phyloP scores from a whole-genome alignment of 1,284 basidiomycete genomes.

The Trichosporon ovoides region DNA sequence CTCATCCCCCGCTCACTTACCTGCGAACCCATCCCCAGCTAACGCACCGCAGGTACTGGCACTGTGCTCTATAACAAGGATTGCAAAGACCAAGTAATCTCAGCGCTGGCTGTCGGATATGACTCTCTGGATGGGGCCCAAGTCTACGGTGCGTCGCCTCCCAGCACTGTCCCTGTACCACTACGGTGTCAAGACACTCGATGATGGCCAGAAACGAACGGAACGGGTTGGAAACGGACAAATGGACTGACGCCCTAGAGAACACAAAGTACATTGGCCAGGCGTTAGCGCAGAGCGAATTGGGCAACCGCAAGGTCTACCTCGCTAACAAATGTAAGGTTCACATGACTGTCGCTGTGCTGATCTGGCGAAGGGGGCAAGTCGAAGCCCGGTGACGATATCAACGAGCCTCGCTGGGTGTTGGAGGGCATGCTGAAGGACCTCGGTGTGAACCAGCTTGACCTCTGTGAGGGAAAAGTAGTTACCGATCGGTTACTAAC shows the following conservation, averaged over 20 bases:
- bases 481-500: background rate
- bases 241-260: background rate
- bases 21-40: background rate
- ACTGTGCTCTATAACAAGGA: conserved; percentile 34
- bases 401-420: conserved; percentile 33
- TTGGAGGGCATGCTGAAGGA: conserved; percentile 40
- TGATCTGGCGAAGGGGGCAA: conserved; percentile 15
- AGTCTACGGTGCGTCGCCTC: conserved; percentile 32
- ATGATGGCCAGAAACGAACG: no score
- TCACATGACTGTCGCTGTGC: conserved; percentile 74
- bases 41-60: conserved; percentile 18
- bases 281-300: background rate
- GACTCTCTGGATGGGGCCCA: conserved; percentile 37
- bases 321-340: conserved; percentile 24
- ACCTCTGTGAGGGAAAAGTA: conserved; percentile 38
- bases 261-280: conserved; percentile 3
- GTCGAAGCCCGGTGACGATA: conserved; percentile 6
- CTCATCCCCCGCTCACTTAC: background rate
- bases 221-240: background rate
- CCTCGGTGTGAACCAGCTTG: conserved; percentile 63
- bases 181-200: no score
- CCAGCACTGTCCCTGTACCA: conserved; percentile 47
- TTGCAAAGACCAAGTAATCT: conserved; percentile 24
- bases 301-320: conserved; percentile 34
- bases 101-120: conserved; percentile 35